A percentile compares a stretch with the other conserved stretches of the same genome.
These are phyloP conservation scores for Yamadazyma paraphyllophila DNA, from an alignment of 805 yeast species.

Conservation along the genomic window DNA sequence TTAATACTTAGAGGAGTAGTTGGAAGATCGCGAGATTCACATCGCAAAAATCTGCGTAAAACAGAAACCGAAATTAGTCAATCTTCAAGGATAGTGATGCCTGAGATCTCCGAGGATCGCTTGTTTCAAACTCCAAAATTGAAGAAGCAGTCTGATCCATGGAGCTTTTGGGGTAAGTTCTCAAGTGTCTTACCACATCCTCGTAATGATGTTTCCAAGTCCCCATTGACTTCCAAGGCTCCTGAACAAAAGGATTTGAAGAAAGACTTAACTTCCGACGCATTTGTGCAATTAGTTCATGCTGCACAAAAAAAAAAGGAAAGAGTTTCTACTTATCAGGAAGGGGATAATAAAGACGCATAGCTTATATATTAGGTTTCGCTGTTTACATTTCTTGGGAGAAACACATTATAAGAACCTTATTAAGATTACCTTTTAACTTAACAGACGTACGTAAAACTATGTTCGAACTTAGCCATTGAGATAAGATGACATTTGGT, in stretches of 20 bases:
- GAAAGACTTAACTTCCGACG: constrained; percentile 45
- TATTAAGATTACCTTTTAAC: too few relatives aligned
- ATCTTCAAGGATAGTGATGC: too few relatives aligned
- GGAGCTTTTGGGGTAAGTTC: constrained; percentile 30
- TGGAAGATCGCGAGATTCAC: too few relatives aligned
- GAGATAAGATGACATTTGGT: neutral
- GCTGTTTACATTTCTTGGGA: too few relatives aligned
- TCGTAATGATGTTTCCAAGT: constrained; percentile 18
- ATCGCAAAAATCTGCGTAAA: too few relatives aligned
- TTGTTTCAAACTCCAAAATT: constrained; percentile 5
- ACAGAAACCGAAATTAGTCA: too few relatives aligned
- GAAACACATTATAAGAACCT: constrained; percentile 31
- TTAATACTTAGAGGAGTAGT: too few relatives aligned
- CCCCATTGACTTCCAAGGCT: constrained; percentile 18
- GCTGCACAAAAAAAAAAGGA: constrained; percentile 66
- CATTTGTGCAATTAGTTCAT: constrained; percentile 67
- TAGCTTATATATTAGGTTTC: too few relatives aligned
- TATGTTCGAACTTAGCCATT: neutral
- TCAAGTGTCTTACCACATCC: constrained; percentile 19
- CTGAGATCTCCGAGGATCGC: too few relatives aligned
- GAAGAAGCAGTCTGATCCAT: constrained; percentile 10
- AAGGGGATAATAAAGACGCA: too few relatives aligned
- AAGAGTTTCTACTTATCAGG: constrained; percentile 21
- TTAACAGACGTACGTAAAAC: too few relatives aligned
- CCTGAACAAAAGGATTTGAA: constrained; percentile 17